phyloP scores from a whole-genome alignment of 306 rosid genomes.

The Cucurbita moschata region DNA sequence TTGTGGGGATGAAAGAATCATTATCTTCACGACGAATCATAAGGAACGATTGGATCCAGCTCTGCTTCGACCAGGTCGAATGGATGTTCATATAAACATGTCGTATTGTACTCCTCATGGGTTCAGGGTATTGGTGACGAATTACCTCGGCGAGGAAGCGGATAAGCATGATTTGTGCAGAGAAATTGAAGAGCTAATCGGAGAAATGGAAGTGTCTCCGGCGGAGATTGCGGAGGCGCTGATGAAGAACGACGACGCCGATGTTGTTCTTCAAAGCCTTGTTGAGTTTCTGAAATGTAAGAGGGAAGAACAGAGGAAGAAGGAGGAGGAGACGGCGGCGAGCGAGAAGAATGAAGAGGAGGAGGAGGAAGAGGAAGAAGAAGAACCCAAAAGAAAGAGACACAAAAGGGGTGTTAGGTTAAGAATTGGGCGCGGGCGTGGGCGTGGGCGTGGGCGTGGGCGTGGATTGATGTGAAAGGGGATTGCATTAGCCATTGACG shows the following conservation, averaged over 20 bases:
- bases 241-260: conserved; percentile 31
- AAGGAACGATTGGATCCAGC: conserved; percentile 37
- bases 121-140: conserved; percentile 21
- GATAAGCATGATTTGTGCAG: conserved; percentile 1
- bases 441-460: no score
- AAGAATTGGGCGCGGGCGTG: no score
- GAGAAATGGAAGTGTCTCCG: conserved; percentile 22
- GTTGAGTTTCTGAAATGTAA: conserved; percentile 15
- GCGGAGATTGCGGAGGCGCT: conserved; percentile 42
- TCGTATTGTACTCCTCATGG: conserved; percentile 29
- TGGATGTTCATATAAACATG: conserved; percentile 53
- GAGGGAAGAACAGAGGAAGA: neutral
- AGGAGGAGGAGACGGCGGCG: neutral
- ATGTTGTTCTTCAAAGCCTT: conserved; percentile 15
- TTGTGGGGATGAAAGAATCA: conserved; percentile 44
- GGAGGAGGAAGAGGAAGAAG: no score
- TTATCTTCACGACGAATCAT: conserved; percentile 48
- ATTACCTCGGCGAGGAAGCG: conserved; percentile 25
- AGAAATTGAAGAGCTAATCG: conserved; percentile 22
- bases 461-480: no score
- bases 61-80: conserved; percentile 40
- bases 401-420: no score
- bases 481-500: no score
- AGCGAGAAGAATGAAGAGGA: neutral
- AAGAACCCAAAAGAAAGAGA: no score